These are phyloP conservation scores for Haematococcus sp. DNA, from an alignment of 139 green algal species.

Conservation along the genomic window DNA sequence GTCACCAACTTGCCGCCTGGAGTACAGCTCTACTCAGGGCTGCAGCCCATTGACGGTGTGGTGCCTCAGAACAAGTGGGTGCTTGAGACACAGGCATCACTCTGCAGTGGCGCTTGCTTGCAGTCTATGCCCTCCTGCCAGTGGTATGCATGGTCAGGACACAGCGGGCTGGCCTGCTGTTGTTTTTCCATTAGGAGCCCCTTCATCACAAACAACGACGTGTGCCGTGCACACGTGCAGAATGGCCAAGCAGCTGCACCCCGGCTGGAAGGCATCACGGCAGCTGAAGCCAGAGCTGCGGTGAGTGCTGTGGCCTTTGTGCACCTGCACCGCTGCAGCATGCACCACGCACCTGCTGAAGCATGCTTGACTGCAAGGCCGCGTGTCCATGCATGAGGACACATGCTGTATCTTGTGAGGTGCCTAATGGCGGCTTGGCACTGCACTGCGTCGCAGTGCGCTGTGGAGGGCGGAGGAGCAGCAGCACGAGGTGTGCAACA, in stretches of 20 bases:
- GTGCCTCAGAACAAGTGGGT: neutral
- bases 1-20: conserved; percentile 12
- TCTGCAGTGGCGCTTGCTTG: too few relatives aligned
- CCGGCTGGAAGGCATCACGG: conserved; percentile 26
- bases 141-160: too few relatives aligned
- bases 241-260: conserved; percentile 29
- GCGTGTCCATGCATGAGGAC: too few relatives aligned
- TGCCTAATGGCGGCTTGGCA: too few relatives aligned
- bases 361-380: too few relatives aligned
- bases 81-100: too few relatives aligned
- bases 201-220: conserved; percentile 6
- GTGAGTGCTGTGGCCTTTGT: neutral
- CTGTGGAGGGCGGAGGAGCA: conserved; percentile 16
- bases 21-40: conserved; percentile 4
- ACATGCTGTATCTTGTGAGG: too few relatives aligned
- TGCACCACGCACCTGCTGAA: too few relatives aligned
- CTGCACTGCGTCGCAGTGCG: neutral
- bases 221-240: conserved; percentile 10
- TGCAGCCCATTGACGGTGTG: neutral
- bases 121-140: too few relatives aligned
- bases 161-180: too few relatives aligned
- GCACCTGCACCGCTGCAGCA: too few relatives aligned
- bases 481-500: conserved; percentile 22
- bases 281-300: conserved; percentile 14
- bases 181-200: too few relatives aligned